Percentiles rank a stretch among this genome's conserved stretches.
phyloP scores from a whole-genome alignment of 78 protist genomes.

The Dictyostelium capitatum region DNA sequence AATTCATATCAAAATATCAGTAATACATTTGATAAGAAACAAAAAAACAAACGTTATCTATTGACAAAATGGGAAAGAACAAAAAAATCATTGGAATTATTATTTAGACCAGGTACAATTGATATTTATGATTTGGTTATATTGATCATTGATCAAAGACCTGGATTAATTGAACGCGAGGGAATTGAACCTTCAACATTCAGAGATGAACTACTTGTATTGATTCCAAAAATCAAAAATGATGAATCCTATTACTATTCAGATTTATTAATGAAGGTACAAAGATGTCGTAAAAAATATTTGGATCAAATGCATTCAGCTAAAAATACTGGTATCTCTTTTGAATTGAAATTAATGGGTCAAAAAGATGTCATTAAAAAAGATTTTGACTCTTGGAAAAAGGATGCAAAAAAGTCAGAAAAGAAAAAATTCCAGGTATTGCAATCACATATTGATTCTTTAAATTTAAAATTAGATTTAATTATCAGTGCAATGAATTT shows the following conservation, averaged over 20 bases:
- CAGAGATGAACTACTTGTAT: neutral
- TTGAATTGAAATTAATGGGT: slow-evolving; percentile 71
- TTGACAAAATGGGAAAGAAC: slow-evolving; percentile 44
- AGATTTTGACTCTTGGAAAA: slow-evolving; percentile 13
- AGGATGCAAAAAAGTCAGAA: slow-evolving; percentile 14
- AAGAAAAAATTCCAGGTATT: neutral
- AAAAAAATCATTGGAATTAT: slow-evolving; percentile 25
- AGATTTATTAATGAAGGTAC: slow-evolving; percentile 57
- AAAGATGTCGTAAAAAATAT: slow-evolving; percentile 20
- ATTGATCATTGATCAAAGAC: slow-evolving; percentile 19
- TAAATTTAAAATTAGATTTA: slow-evolving; percentile 38
- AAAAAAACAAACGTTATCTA: slow-evolving; percentile 25
- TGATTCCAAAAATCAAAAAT: slow-evolving; percentile 1
- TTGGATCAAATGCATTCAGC: neutral
- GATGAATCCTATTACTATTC: slow-evolving; percentile 59
- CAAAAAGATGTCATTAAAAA: slow-evolving; percentile 1
- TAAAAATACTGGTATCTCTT: slow-evolving; percentile 21
- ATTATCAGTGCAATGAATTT: slow-evolving; percentile 20
- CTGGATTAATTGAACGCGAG: slow-evolving; percentile 17
- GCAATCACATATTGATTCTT: neutral
- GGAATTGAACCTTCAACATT: neutral
- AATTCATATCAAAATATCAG: slow-evolving; percentile 41
- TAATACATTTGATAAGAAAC: slow-evolving; percentile 23
- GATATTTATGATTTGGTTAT: neutral
- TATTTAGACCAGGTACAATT: slow-evolving; percentile 33